Evolutionary conservation across 1,284 basidiomycete genomes (phyloP).

Genomic region (Chiua sp.): DNA sequence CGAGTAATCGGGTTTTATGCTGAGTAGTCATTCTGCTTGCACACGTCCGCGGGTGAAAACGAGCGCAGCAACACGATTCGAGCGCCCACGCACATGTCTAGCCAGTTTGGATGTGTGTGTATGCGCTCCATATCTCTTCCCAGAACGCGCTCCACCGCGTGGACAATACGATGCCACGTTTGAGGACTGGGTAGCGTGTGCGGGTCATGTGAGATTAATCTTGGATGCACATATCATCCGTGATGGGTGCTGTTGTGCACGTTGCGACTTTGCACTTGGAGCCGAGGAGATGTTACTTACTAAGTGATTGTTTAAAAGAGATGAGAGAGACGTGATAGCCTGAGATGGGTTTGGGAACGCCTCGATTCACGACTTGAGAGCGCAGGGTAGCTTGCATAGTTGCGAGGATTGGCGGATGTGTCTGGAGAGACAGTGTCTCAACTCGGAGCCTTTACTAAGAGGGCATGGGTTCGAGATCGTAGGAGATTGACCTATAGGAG

Average conservation of each 20-base stretch:
- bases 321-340: no score
- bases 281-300: neutral
- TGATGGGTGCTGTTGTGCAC: neutral
- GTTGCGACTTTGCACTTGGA: neutral
- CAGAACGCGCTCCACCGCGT: neutral
- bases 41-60: neutral
- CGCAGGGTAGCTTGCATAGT: neutral
- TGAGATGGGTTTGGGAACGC: neutral
- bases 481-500: neutral
- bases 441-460: neutral
- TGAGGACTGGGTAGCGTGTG: neutral
- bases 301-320: no score
- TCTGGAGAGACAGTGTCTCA: neutral
- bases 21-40: neutral
- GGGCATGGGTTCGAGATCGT: neutral
- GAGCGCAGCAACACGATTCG: neutral
- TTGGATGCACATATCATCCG: neutral
- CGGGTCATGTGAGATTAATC: neutral
- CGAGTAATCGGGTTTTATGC: neutral
- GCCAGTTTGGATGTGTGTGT: neutral
- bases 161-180: neutral
- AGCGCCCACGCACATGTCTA: neutral
- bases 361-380: no score
- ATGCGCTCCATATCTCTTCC: neutral
- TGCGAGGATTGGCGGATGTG: neutral